Base-by-base conservation (phyloP, 495 filamentous ascomycete species). In the Usnea hakonensis region DNA sequence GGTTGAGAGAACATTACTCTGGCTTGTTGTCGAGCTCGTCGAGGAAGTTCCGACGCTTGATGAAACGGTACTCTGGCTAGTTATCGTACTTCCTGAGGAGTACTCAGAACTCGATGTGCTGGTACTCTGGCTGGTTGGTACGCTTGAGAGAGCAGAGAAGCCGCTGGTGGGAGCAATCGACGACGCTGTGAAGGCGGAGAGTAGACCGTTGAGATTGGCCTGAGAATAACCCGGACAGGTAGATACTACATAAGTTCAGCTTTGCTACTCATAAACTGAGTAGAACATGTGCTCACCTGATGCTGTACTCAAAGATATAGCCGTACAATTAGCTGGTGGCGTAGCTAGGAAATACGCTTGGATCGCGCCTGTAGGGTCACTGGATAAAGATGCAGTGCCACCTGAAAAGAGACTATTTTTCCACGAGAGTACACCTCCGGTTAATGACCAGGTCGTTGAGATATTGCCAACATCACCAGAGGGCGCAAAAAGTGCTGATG, bases 341-440 rank as follows among this genome's bases (percentile, higher is more conserved):
- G 55, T 9, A 17, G 26, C 33, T 9, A 40, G 16, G 3, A 57
- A 57, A 41, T 57, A 57, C 8, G 28, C n/a, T 9, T 57, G 23
- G 8, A 57, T 23, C 3, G 19, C 28, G 16, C 38, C 38, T 14
- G 55, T 57, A 9, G 23, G 14, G 8, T 57, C 55, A 17, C 10
- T 26, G 23, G 35, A 57, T 17, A 57, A 57, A 9, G 55, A 28
- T 28, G 55, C 55, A 57, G 55, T 57, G 36, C 55, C 55, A 11
- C 41, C 41, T 7, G 7, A 30, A 14, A 57, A 57, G 26, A 10
- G 5, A 9, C 13, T 30, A 23, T 57, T 57, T 3, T 40, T 32
- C 55, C 55, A 57, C 41, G 21, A 16, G 2, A 57, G 38, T 28
- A 10, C 28, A 11, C 19, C 38, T 40, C 13, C 55, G 21, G 13